Evolutionary conservation across 169 alveolate genomes (phyloP).

Genomic region (Plasmodium coatneyi): DNA sequence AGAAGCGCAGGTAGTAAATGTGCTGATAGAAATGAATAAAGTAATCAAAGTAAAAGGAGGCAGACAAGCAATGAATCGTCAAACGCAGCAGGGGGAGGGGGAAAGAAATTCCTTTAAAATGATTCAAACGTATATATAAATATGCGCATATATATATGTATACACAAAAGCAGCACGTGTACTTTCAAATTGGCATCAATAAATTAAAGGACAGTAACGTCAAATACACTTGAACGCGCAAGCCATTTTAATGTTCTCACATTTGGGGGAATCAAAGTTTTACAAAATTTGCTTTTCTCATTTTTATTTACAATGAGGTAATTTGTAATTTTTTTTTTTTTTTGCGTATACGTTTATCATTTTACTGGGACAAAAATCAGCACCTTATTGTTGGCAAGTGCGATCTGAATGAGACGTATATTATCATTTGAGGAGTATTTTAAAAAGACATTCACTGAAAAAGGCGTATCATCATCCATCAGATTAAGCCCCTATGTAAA

Average conservation of each 20-base stretch:
- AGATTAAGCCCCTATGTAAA: background rate
- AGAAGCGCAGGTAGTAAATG: background rate
- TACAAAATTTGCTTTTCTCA: background rate
- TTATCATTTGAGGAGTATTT: background rate
- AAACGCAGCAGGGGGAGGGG: background rate
- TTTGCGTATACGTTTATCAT: background rate
- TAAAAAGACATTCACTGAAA: background rate
- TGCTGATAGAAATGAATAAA: background rate
- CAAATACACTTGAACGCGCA: background rate
- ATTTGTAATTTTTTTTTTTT: background rate
- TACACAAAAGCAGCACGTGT: background rate
- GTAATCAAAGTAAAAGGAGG: background rate
- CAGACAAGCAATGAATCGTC: background rate
- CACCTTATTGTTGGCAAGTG: background rate
- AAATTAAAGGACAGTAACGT: background rate
- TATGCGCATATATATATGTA: slow-evolving; percentile 1
- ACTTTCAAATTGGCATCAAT: background rate
- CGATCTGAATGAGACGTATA: background rate
- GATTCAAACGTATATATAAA: background rate
- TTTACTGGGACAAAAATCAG: background rate
- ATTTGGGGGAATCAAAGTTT: background rate
- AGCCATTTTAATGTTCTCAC: background rate
- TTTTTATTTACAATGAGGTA: background rate
- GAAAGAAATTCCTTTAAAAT: background rate
- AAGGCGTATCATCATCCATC: background rate